A percentile compares a stretch with the other conserved stretches of the same genome.
phyloP scores from a whole-genome alignment of 352 stramenopile species.

The Phytophthora boehmeriae region DNA sequence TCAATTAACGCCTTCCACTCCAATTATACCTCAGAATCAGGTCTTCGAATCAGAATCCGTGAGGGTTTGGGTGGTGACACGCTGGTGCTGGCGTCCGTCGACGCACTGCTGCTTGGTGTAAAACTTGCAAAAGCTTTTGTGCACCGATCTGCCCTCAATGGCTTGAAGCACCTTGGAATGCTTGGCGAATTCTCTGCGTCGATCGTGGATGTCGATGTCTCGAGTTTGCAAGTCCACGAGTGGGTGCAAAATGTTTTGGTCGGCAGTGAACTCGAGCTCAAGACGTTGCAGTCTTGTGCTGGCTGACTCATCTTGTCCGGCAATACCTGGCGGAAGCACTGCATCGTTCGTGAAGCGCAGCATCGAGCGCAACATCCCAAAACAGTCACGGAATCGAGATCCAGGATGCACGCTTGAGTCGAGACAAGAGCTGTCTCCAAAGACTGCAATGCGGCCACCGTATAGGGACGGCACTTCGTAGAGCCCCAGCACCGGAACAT shows the following conservation, averaged over 20 bases:
- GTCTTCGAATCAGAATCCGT: conserved; percentile 20
- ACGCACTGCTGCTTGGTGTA: conserved; percentile 61
- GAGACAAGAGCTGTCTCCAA: conserved; percentile 76
- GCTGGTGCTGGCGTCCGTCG: conserved; percentile 32
- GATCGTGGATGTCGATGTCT: conserved; percentile 22
- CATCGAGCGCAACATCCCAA: conserved; percentile 62
- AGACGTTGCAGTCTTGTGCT: conserved; percentile 34
- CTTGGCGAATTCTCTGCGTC: conserved; percentile 34
- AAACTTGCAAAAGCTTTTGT: conserved; percentile 74
- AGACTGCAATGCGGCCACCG: conserved; percentile 76
- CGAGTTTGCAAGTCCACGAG: conserved; percentile 18
- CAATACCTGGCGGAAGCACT: conserved; percentile 17
- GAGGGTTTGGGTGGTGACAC: conserved; percentile 39
- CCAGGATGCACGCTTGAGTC: conserved; percentile 60
- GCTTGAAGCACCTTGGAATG: conserved; percentile 73
- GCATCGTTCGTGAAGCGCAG: conserved; percentile 65
- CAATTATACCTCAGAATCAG: neutral
- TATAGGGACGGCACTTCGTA: conserved; percentile 65
- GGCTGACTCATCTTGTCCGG: conserved; percentile 18
- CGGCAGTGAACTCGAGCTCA: conserved; percentile 40
- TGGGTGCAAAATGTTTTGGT: conserved; percentile 21
- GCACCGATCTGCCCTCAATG: conserved; percentile 34
- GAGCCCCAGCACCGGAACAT: conserved; percentile 67
- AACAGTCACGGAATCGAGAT: conserved; percentile 59
- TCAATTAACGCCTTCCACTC: conserved; percentile 17